Conservation (phyloP, 2,329 filamentous ascomycete genomes). For the Coleophoma cylindrospora region DNA sequence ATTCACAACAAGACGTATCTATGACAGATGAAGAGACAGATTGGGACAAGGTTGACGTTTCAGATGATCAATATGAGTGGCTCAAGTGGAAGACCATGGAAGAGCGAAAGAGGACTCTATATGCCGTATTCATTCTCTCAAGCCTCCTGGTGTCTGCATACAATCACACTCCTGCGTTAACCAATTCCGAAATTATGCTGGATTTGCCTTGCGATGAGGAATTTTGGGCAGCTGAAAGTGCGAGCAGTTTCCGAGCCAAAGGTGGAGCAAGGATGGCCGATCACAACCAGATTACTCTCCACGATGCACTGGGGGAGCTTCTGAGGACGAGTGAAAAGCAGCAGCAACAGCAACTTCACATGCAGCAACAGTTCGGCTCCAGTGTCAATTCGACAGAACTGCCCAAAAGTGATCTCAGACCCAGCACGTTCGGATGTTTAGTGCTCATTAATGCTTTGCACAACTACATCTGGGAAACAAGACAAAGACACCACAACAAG, state of each 20-base stretch:
- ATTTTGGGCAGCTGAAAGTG: slow-evolving; percentile 77
- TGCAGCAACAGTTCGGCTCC: slow-evolving; percentile 52
- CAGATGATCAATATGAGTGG: slow-evolving; percentile 71
- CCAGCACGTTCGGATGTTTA: slow-evolving; percentile 88
- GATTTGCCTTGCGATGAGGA: slow-evolving; percentile 92
- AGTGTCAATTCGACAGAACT: slow-evolving; percentile 40
- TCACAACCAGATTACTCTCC: slow-evolving; percentile 72
- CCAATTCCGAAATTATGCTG: slow-evolving; percentile 88
- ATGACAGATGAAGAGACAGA: slow-evolving; percentile 52
- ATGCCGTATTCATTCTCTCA: slow-evolving; percentile 84
- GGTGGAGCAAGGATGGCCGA: slow-evolving; percentile 68
- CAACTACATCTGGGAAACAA: slow-evolving; percentile 97
- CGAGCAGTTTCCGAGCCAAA: slow-evolving; percentile 73
- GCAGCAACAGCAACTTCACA: slow-evolving; percentile 51
- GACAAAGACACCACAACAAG: slow-evolving; percentile 82
- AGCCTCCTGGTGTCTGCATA: slow-evolving; percentile 89
- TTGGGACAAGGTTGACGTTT: slow-evolving; percentile 40
- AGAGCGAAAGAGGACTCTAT: slow-evolving; percentile 89
- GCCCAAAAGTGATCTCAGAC: slow-evolving; percentile 60
- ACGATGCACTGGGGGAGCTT: slow-evolving; percentile 73
- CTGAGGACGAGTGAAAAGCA: slow-evolving; percentile 68
- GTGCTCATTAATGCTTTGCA: slow-evolving; percentile 91
- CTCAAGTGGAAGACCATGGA: slow-evolving; percentile 82
- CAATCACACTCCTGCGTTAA: slow-evolving; percentile 84
- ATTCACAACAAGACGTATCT: slow-evolving; percentile 32